Evolutionary conservation across 2,329 filamentous ascomycete genomes (phyloP).

Genomic region (Venturia carpophila): DNA sequence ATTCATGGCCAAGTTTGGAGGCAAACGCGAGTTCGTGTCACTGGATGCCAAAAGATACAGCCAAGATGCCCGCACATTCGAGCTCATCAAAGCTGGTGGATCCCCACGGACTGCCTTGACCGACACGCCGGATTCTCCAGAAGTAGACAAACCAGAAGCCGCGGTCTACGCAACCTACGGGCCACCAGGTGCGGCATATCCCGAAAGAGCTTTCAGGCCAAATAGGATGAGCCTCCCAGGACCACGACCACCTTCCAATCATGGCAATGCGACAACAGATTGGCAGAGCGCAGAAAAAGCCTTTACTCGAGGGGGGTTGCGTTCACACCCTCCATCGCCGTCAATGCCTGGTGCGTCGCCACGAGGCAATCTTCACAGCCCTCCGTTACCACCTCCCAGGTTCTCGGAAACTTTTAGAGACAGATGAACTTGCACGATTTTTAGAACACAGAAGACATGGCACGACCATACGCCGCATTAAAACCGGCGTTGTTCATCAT

Average conservation of each 20-base stretch:
- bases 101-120: background rate
- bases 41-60: slow-evolving; percentile 57
- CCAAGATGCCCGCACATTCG: slow-evolving; percentile 26
- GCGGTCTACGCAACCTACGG: background rate
- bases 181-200: slow-evolving; percentile 20
- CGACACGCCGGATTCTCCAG: slow-evolving; percentile 11
- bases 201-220: slow-evolving; percentile 33
- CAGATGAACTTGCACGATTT: background rate
- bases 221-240: slow-evolving; percentile 36
- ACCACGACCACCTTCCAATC: slow-evolving; percentile 31
- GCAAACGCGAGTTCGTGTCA: slow-evolving; percentile 77
- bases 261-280: background rate
- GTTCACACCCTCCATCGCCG: slow-evolving; percentile 29
- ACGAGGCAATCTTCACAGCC: background rate
- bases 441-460: background rate
- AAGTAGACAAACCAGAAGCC: slow-evolving; percentile 22
- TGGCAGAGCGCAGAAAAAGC: slow-evolving; percentile 29
- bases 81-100: slow-evolving; percentile 29
- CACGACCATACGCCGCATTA: background rate
- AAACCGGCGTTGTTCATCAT: background rate
- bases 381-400: background rate
- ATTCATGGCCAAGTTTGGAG: slow-evolving; percentile 40
- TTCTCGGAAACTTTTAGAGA: background rate
- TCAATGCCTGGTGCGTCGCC: background rate
- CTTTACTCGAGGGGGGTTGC: slow-evolving; percentile 34